A percentile compares a stretch with the other conserved stretches of the same genome.
Conservation (phyloP, 225 moss, liverwort and hornwort genomes). For the Thuidium tamariscinum region DNA sequence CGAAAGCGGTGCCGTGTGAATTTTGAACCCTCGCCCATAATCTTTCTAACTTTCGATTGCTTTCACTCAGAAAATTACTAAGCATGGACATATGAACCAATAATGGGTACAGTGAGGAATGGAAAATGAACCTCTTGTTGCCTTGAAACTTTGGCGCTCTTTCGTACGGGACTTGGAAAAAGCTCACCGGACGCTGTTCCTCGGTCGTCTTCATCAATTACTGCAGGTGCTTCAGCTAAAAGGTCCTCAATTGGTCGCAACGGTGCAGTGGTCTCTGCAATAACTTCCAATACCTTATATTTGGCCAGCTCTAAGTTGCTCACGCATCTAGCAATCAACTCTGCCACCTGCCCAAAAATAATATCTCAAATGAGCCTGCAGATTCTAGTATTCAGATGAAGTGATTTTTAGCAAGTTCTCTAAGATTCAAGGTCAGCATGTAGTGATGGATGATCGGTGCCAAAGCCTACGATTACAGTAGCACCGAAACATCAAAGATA, state of each 20-base stretch:
- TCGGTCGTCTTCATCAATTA: background rate
- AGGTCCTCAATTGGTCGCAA: conserved; percentile 53
- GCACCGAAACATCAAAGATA: background rate
- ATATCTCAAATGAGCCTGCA: background rate
- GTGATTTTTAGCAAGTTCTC: background rate
- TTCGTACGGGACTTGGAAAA: background rate
- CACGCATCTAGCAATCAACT: conserved; percentile 59
- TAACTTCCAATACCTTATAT: conserved; percentile 56
- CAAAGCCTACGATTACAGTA: background rate
- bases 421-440: background rate
- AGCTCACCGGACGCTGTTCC: background rate
- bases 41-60: background rate
- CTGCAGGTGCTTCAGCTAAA: conserved; percentile 36
- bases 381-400: background rate
- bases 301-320: conserved; percentile 56
- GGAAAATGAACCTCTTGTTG: background rate
- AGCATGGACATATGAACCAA: background rate
- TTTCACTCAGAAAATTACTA: background rate
- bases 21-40: background rate
- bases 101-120: background rate
- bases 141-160: background rate
- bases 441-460: background rate
- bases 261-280: conserved; percentile 72
- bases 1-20: background rate
- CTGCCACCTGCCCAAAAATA: conserved; percentile 51